Conservation (phyloP, 139 green algal genomes). For the Tetradesmus obliquus region DNA sequence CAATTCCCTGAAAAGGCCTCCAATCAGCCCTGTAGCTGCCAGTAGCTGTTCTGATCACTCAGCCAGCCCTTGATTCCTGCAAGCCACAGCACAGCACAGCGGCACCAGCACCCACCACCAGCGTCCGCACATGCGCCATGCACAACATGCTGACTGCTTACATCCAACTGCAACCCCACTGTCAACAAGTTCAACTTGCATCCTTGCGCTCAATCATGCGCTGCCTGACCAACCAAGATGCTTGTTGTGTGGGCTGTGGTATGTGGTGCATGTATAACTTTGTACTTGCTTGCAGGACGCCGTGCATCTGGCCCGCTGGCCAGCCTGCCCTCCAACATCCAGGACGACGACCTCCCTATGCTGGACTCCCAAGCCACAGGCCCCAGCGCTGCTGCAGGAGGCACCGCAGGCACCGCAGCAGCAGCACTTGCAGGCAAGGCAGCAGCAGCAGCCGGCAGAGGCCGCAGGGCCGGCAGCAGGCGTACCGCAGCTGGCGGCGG, state of each 20-base stretch:
- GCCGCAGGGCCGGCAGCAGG: not conserved
- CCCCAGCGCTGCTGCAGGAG: not conserved
- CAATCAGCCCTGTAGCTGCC: not conserved
- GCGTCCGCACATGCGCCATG: not conserved
- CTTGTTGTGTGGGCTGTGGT: not conserved
- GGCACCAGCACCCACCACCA: not conserved
- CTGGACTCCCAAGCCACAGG: slow-evolving; percentile 31
- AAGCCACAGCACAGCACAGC: not conserved
- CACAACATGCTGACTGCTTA: not conserved
- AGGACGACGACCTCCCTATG: slow-evolving; percentile 37
- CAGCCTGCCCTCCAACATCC: slow-evolving; percentile 43
- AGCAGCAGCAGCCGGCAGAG: slow-evolving; percentile 17
- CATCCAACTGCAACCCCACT: not conserved
- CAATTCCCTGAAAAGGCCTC: not conserved
- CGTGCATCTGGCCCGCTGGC: slow-evolving; percentile 18
- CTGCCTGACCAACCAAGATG: not conserved
- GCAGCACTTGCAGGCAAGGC: not conserved
- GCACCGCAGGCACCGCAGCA: not conserved
- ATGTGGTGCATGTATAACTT: too few relatives aligned
- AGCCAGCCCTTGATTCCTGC: not conserved
- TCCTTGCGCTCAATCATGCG: not conserved
- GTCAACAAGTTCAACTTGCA: not conserved
- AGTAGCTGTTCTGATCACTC: too few relatives aligned
- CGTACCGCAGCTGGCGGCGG: slow-evolving; percentile 9
- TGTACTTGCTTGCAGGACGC: not conserved